These are phyloP conservation scores for Zoysia pacifica DNA, from an alignment of 176 grass and related monocot species.

Conservation along the genomic window DNA sequence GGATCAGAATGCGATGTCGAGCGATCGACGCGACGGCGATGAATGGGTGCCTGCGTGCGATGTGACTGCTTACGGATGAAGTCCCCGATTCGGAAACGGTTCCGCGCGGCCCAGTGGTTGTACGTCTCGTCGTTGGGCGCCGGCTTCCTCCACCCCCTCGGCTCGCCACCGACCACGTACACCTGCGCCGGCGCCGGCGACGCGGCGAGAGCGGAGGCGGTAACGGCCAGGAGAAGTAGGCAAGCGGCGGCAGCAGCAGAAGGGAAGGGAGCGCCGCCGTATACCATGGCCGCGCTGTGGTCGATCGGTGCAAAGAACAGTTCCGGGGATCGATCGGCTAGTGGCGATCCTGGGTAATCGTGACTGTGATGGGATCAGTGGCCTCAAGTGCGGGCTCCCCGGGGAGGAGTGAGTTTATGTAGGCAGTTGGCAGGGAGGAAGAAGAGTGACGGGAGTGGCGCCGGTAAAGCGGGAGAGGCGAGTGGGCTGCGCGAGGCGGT, in stretches of 20 bases:
- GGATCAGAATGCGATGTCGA: too few species aligned
- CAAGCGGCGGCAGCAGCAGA: not conserved
- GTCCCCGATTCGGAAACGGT: constrained; percentile 74
- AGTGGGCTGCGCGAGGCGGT: not conserved
- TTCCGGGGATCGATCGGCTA: not conserved
- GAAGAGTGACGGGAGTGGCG: constrained; percentile 7
- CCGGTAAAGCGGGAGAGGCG: not conserved
- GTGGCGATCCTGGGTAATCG: not conserved
- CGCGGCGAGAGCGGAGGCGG: not conserved
- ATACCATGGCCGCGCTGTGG: constrained; percentile 25
- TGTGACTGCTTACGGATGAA: constrained; percentile 44
- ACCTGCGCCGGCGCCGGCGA: not conserved
- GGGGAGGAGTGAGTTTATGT: constrained; percentile 17
- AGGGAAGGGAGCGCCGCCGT: not conserved
- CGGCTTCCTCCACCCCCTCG: constrained; percentile 52
- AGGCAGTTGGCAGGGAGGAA: not conserved
- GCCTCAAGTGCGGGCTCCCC: not conserved
- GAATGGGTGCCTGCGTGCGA: not conserved
- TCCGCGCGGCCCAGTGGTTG: constrained; percentile 73
- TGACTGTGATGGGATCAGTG: constrained; percentile 4
- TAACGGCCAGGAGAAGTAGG: not conserved
- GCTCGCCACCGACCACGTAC: constrained; percentile 52
- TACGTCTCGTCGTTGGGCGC: constrained; percentile 49
- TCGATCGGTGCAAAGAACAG: not conserved
- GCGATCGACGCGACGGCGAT: not conserved